Evolutionary conservation across 1,284 basidiomycete genomes (phyloP).

Genomic region (Austroboletus novae-zelandiae): DNA sequence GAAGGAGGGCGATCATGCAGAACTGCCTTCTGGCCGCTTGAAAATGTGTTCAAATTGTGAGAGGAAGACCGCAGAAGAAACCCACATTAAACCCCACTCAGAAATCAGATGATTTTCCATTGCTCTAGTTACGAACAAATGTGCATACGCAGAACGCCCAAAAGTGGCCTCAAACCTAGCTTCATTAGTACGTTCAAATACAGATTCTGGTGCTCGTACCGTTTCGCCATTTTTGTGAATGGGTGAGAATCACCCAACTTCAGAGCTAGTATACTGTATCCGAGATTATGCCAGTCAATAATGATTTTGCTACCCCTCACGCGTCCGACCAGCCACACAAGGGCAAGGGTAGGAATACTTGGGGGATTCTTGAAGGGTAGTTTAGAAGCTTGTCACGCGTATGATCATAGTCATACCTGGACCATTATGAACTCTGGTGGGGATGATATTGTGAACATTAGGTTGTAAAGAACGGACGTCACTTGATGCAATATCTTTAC

Average conservation of each 20-base stretch:
- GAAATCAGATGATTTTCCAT: slow-evolving; percentile 73
- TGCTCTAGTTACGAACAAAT: slow-evolving; percentile 91
- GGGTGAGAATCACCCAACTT: slow-evolving; percentile 67
- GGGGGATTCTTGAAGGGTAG: slow-evolving; percentile 79
- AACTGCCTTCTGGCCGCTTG: slow-evolving; percentile 75
- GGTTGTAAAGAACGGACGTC: slow-evolving; percentile 56
- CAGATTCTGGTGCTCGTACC: slow-evolving; percentile 41
- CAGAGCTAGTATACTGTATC: slow-evolving; percentile 89
- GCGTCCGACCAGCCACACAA: slow-evolving; percentile 75
- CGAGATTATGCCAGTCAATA: slow-evolving; percentile 99
- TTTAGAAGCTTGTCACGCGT: slow-evolving; percentile 3
- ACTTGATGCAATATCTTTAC: slow-evolving; percentile 79
- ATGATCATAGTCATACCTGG: slow-evolving; percentile 57
- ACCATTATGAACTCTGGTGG: slow-evolving; percentile 88
- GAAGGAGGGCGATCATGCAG: slow-evolving; percentile 87
- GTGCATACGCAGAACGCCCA: slow-evolving; percentile 79
- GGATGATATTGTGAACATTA: slow-evolving; percentile 59
- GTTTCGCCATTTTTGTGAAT: slow-evolving; percentile 73
- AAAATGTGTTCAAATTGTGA: slow-evolving; percentile 9
- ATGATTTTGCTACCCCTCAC: slow-evolving; percentile 81
- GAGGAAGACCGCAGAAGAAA: slow-evolving; percentile 15
- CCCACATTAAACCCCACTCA: slow-evolving; percentile 79
- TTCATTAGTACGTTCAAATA: slow-evolving; percentile 1
- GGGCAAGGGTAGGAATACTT: slow-evolving; percentile 87
- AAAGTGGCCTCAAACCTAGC: slow-evolving; percentile 80